These are phyloP conservation scores for Oligophagozyma castellii DNA, from an alignment of 1,139 yeast species.

Conservation along the genomic window DNA sequence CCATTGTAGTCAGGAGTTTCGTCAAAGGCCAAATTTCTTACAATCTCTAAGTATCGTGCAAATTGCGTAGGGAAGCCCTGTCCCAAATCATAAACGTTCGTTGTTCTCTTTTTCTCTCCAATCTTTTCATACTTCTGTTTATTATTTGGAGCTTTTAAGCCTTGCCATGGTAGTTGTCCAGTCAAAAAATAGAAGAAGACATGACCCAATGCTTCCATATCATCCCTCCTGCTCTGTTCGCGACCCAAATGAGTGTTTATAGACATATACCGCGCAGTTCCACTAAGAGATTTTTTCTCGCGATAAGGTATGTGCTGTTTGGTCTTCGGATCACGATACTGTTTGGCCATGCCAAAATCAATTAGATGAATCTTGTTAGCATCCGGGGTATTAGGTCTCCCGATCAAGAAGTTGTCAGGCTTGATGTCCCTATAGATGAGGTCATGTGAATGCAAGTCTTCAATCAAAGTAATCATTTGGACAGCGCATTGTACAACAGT, in stretches of 20 bases:
- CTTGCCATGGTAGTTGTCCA: constrained; percentile 98
- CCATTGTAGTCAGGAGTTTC: constrained; percentile 70
- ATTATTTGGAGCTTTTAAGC: constrained; percentile 77
- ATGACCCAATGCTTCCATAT: constrained; percentile 88
- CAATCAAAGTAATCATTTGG: constrained; percentile 59
- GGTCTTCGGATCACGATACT: constrained; percentile 89
- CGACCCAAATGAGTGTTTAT: constrained; percentile 94
- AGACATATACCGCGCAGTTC: constrained; percentile 94
- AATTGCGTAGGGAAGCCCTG: constrained; percentile 61
- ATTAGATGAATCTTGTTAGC: constrained; percentile 83
- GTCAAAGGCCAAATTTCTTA: constrained; percentile 58
- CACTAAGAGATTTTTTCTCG: constrained; percentile 90
- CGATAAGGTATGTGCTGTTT: constrained; percentile 93
- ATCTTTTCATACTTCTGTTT: constrained; percentile 73
- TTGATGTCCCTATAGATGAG: constrained; percentile 66
- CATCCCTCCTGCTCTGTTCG: constrained; percentile 94
- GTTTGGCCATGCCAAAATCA: constrained; percentile 94
- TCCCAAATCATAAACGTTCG: constrained; percentile 56
- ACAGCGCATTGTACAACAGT: constrained; percentile 64
- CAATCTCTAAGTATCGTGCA: constrained; percentile 62
- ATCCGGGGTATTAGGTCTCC: constrained; percentile 54
- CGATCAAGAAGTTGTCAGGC: constrained; percentile 95
- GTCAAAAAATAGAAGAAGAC: constrained; percentile 89
- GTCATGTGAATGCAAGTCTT: constrained; percentile 54
- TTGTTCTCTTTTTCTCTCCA: constrained; percentile 64